Percentiles rank a stretch among this genome's conserved stretches.
Evolutionary conservation across 1,139 yeast genomes (phyloP).

Genomic region (Geotrichum fermentans): DNA sequence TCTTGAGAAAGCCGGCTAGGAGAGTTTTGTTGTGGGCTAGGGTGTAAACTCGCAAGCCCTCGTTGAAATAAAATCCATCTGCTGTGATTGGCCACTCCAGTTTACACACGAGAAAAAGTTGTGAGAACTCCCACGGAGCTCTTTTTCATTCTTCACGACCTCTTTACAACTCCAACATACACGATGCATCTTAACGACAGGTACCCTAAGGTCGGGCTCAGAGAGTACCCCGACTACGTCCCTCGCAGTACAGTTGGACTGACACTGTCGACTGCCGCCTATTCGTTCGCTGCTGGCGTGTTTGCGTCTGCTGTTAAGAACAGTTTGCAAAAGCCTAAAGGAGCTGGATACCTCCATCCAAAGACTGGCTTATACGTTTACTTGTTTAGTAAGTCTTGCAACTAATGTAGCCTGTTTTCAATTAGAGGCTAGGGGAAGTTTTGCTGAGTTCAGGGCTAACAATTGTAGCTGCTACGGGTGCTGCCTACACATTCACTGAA

Average conservation of each 20-base stretch:
- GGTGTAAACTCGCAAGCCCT: neutral
- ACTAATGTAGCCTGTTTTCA: too few species aligned
- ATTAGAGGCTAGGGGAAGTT: neutral
- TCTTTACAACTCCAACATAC: conserved; percentile 1
- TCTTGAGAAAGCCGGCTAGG: too few species aligned
- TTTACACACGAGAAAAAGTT: neutral
- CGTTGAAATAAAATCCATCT: conserved; percentile 2
- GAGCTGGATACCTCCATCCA: conserved; percentile 24
- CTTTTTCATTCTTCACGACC: neutral
- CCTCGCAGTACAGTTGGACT: conserved; percentile 46
- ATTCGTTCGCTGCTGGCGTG: conserved; percentile 41
- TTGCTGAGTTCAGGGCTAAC: neutral
- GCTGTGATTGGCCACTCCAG: conserved; percentile 4
- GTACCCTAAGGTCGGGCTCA: conserved; percentile 17
- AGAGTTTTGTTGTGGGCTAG: conserved; percentile 2
- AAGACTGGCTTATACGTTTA: conserved; percentile 23
- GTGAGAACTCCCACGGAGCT: neutral
- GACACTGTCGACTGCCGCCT: conserved; percentile 41
- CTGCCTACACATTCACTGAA: conserved; percentile 41
- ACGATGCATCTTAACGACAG: conserved; percentile 19
- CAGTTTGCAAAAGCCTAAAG: conserved; percentile 32
- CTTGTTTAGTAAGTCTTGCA: conserved; percentile 20
- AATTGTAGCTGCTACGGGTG: conserved; percentile 36
- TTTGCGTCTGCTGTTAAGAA: conserved; percentile 41
- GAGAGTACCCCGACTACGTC: conserved; percentile 22